Evolutionary conservation across 1,139 yeast genomes (phyloP), one percentile per base, ranked within the genome.

Genomic region (Sugiyamaella japonica): DNA sequence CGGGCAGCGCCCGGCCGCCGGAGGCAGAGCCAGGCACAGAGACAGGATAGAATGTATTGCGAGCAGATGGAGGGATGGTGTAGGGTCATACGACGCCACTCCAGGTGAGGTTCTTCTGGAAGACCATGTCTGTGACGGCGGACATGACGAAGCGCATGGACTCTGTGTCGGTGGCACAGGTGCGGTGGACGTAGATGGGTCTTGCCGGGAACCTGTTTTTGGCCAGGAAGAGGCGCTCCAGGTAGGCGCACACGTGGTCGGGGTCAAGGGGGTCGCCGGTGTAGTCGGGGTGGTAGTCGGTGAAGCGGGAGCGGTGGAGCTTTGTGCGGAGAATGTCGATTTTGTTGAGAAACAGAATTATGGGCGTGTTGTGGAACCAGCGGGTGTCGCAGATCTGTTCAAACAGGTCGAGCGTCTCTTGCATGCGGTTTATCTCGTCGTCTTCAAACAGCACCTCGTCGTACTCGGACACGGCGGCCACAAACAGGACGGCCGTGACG

Each of bases 391-490:
- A 85, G 48, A 91, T 76, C 3, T 95, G 82, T 62, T 88, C 95
- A 69, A 93, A 93, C 55, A 93, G 73, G 68, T 85, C 82, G 52
- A 93, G 80, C 1, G 97, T 83, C 72, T 93, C 99, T 64, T 85
- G 89, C 89, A 93, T 88, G 62, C 98, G 78, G 72, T 91, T 91
- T 34, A 89, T 95, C 25, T 86, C 71, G 62, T 85, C 89, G 70
- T 93, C 98, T 70, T 93, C 99, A 73, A 88, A 89, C 47, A 93
- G 72, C 75, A 81, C 84, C 70, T 93, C 97, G 72, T 93, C 98
- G 69, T 89, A 93, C 71, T 93, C 99, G 47, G 90, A 84, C 36
- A 90, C 84, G 0, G 98, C 97, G 28, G 88, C 81, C n/a, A 93
- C 97, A 71, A 90, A 93, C 38, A 93, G 71, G 1, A 95, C 85